Base-by-base conservation (phyloP, 2,329 filamentous ascomycete species). In the Scytalidium lignicola region DNA sequence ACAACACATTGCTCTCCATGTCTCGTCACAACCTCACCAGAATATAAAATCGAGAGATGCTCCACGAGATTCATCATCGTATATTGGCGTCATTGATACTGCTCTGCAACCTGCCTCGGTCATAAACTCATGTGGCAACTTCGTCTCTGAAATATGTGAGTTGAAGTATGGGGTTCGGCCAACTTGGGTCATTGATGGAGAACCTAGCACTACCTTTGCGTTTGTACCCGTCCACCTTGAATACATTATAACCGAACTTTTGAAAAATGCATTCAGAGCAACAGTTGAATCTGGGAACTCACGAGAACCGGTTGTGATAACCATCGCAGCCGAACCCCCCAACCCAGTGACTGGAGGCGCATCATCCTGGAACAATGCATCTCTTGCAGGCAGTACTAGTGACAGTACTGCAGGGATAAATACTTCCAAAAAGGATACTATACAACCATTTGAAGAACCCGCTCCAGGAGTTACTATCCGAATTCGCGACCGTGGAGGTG, bases 181-280 rank as follows among this genome's bases (percentile, higher is more conserved):
- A 0, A 79, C 77, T 2, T 78, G 96, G 61, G 72, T 85, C 43
- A 86, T 99, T 60, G 87, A 91, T 57, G 93, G 93, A 55, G 86
- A 95, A 65, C 84, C 87, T 0, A 84, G 87, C 46, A 90, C 91
- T n/a, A 85, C 83, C 0, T 95, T 99, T 63, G 90, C 92, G 18
- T 93, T 95, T 62, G 85, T 99, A 8, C 93, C 93, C 13, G 93
- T 95, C 66, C 93, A 99, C 67, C 79, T 99, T 20, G 92, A 97
- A 69, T 99, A 99, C 67, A 96, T 99, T 56, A 81, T 96, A 55
- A 99, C 92, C 0, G 93, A 99, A 68, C 78, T 99, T 1, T 78
- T 99, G 51, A 99, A 99, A 69, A 99, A 99, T 63, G 89, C 91
- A 1, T 99, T 97, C 72, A 83, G 93, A 41, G 92, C 93, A 3